Evolutionary conservation across 1,139 yeast species (phyloP), one percentile per base, ranked within the genome.

Genomic region (Hemisphaericaspora xylofermentans): DNA sequence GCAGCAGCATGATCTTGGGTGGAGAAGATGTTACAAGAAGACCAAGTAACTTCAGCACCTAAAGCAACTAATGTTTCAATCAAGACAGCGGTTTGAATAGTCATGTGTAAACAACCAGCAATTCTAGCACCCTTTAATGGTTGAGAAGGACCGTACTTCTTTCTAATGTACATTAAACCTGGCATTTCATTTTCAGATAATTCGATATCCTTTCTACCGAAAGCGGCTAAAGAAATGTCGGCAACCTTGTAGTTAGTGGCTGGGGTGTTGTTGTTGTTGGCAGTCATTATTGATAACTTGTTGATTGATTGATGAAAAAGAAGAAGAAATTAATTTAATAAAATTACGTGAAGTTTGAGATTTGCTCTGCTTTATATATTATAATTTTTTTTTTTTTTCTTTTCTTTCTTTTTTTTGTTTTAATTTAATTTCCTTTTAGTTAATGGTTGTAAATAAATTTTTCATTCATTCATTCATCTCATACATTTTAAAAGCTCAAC

Each of bases 1-100:
- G 99, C 98, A 63, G 99, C 98, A 58, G 98, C 98, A 70, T 93
- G 98, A 75, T 93, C 98, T 79, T 93, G 99, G 54, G 99, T 93
- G 58, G 98, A 93, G 86, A 88, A 93, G 63, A 93, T 93, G 95
- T 93, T 93, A 83, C 99, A 93, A 41, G 98, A 91, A 53, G 96
- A 81, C 99, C 99, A 93, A 64, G 99, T 93, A 54, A 93, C 99
- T 79, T 93, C 99, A 55, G 99, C 99, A 78, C 99, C 99, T 60
- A 93, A 82, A 56, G 96, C 96, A 64, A 81, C 87, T 65, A 94
- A 82, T 57, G 98, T 94, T 81, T 93, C 98, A 64, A 94, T 94
- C 74, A 93, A 82, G 54, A 93, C 98, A 57, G 98, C 99, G 60
- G 99, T 94, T 79, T 93, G 99, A 63, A 93, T 87, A 69, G 99